Evolutionary conservation across 2,329 filamentous ascomycete genomes (phyloP).

Genomic region (Myriosclerotinia curreyana): DNA sequence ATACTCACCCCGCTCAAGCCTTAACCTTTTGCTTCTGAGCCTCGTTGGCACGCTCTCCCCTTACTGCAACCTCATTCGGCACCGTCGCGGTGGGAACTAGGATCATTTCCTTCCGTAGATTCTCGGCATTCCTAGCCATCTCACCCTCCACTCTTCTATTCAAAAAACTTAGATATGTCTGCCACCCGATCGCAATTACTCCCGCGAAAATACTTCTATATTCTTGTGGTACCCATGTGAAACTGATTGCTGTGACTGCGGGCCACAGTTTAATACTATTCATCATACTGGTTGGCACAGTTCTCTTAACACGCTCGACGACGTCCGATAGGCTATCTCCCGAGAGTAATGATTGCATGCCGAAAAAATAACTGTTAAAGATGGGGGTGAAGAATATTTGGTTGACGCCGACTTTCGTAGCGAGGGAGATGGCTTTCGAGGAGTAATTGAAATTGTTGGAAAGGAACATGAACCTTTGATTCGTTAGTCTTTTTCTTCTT

Average conservation of each 20-base stretch:
- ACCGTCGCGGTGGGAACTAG: neutral
- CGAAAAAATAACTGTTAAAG: slow-evolving; percentile 83
- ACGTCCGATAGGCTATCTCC: slow-evolving; percentile 64
- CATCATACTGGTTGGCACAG: slow-evolving; percentile 71
- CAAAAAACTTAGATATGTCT: slow-evolving; percentile 81
- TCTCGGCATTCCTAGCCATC: slow-evolving; percentile 27
- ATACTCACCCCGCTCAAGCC: neutral
- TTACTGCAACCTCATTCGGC: neutral
- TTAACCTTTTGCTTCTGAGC: slow-evolving; percentile 2
- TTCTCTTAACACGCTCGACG: slow-evolving; percentile 67
- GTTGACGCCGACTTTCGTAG: slow-evolving; percentile 75
- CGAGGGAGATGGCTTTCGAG: slow-evolving; percentile 67
- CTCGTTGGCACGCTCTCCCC: neutral
- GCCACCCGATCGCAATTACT: slow-evolving; percentile 81
- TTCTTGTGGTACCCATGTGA: slow-evolving; percentile 76
- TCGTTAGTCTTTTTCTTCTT: neutral
- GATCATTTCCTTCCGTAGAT: neutral
- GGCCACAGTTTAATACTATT: slow-evolving; percentile 91
- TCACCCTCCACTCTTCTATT: slow-evolving; percentile 69
- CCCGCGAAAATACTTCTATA: slow-evolving; percentile 79
- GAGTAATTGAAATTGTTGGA: slow-evolving; percentile 79
- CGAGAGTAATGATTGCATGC: slow-evolving; percentile 69
- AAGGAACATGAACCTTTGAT: slow-evolving; percentile 67
- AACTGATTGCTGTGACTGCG: slow-evolving; percentile 78
- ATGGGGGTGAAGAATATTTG: slow-evolving; percentile 77